Evolutionary conservation across 2,329 filamentous ascomycete genomes (phyloP).

Genomic region (Didymella glomerata): DNA sequence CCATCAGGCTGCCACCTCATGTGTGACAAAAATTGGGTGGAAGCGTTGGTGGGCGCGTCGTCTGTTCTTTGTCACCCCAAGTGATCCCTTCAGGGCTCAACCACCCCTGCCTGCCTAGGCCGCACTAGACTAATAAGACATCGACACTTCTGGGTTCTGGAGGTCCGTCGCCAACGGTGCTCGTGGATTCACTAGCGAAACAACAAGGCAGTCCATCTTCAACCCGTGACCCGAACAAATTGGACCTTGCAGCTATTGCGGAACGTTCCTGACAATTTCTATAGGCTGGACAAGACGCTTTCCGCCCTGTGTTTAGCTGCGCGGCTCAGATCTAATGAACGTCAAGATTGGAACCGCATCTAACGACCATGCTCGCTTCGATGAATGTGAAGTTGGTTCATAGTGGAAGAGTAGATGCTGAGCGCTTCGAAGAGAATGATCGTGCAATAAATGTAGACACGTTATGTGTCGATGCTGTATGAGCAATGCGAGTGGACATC

Average conservation of each 20-base stretch:
- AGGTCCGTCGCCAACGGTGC: conserved; percentile 17
- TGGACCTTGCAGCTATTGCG: conserved; percentile 1
- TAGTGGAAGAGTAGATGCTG: neutral
- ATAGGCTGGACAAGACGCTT: neutral
- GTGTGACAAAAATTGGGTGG: conserved; percentile 7
- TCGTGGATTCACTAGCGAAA: conserved; percentile 18
- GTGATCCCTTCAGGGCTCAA: conserved; percentile 18
- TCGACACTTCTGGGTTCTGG: conserved; percentile 21
- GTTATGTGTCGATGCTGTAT: conserved; percentile 7
- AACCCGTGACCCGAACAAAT: conserved; percentile 4
- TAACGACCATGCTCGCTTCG: neutral
- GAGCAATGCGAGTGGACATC: neutral
- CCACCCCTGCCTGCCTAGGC: conserved; percentile 20
- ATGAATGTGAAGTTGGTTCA: neutral
- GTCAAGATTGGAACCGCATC: neutral
- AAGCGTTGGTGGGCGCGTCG: conserved; percentile 16
- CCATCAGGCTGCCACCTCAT: conserved; percentile 1
- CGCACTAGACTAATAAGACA: conserved; percentile 19
- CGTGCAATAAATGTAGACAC: neutral
- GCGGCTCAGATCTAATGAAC: neutral
- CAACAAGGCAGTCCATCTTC: conserved; percentile 12
- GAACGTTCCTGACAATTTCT: neutral
- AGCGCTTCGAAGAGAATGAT: neutral
- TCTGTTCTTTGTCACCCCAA: conserved; percentile 18
- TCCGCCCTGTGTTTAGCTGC: neutral